Percentiles rank a stretch among this genome's conserved stretches.
Conservation (phyloP, 768 basidiomycete genomes). For the Polyporus arcularius region DNA sequence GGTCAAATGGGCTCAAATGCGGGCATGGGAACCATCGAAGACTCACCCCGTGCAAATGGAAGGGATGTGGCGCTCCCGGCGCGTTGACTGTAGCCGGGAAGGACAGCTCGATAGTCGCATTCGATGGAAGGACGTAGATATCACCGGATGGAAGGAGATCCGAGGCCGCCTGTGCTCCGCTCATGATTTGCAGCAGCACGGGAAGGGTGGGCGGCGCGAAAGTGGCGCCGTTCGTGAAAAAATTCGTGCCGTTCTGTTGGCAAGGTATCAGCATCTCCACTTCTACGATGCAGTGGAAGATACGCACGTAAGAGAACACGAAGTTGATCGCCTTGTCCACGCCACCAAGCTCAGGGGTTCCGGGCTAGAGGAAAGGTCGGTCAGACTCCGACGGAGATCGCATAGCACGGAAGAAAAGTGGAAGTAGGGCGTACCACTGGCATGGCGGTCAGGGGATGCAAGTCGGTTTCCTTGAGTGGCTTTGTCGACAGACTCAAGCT, state of each 20-base stretch:
- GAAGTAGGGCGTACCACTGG: constrained; percentile 20
- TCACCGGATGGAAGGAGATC: constrained; percentile 51
- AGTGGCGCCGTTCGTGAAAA: constrained; percentile 37
- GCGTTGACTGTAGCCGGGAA: constrained; percentile 44
- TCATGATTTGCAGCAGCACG: constrained; percentile 60
- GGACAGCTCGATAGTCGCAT: constrained; percentile 49
- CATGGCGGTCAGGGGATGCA: constrained; percentile 25
- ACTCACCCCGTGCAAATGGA: constrained; percentile 43
- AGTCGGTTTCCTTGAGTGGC: constrained; percentile 16
- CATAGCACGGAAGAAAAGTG: neutral
- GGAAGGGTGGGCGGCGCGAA: constrained; percentile 48
- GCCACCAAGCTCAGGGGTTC: constrained; percentile 19
- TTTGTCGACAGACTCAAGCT: constrained; percentile 12
- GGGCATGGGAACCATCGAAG: neutral
- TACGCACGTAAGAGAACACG: constrained; percentile 14
- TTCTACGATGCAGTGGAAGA: constrained; percentile 15
- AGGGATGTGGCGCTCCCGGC: constrained; percentile 41
- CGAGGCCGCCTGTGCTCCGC: constrained; percentile 48
- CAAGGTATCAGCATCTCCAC: constrained; percentile 20
- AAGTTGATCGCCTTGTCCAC: constrained; percentile 26
- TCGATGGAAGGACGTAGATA: constrained; percentile 47
- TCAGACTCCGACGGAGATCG: too few relatives aligned
- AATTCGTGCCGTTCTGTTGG: constrained; percentile 26
- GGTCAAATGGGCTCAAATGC: neutral
- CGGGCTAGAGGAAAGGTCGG: constrained; percentile 15